Percentiles rank a stretch among this genome's conserved stretches.
These are phyloP conservation scores for Populus hybrid DNA, from an alignment of 441 rosid species.

Conservation along the genomic window DNA sequence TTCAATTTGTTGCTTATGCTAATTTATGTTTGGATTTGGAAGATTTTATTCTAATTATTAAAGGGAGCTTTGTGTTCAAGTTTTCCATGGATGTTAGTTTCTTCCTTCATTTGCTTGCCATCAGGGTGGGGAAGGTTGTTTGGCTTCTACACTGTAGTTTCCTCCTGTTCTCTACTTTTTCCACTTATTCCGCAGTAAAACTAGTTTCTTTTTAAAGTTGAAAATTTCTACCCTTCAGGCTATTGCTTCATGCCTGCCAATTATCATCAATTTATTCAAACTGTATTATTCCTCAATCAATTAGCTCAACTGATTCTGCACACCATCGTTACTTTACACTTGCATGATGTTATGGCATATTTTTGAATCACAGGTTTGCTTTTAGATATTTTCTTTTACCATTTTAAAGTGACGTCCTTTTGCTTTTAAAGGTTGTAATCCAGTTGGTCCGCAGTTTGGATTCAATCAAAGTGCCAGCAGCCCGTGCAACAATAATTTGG, in stretches of 20 bases:
- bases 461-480: constrained; percentile 76
- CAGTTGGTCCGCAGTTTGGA: constrained; percentile 81
- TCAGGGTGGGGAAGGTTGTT: not conserved
- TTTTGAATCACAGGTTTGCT: not conserved
- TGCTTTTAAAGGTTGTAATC: constrained; percentile 57
- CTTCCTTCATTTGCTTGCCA: not conserved
- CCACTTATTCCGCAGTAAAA: too few relatives aligned
- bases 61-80: not conserved
- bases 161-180: too few relatives aligned
- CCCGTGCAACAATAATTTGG: constrained; percentile 91
- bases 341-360: too few relatives aligned
- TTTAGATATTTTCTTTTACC: not conserved
- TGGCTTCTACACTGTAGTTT: not conserved
- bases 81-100: too few relatives aligned
- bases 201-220: too few relatives aligned
- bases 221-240: too few relatives aligned
- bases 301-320: too few relatives aligned
- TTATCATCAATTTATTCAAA: too few relatives aligned
- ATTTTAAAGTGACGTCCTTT: constrained; percentile 14
- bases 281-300: too few relatives aligned
- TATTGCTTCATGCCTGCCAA: too few relatives aligned
- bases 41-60: not conserved
- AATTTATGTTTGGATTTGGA: not conserved
- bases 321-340: too few relatives aligned
- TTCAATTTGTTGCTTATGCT: not conserved